A percentile compares a stretch with the other conserved stretches of the same genome.
Conservation (phyloP, 225 moss, liverwort and hornwort species). For the Marchantia paleacea region DNA sequence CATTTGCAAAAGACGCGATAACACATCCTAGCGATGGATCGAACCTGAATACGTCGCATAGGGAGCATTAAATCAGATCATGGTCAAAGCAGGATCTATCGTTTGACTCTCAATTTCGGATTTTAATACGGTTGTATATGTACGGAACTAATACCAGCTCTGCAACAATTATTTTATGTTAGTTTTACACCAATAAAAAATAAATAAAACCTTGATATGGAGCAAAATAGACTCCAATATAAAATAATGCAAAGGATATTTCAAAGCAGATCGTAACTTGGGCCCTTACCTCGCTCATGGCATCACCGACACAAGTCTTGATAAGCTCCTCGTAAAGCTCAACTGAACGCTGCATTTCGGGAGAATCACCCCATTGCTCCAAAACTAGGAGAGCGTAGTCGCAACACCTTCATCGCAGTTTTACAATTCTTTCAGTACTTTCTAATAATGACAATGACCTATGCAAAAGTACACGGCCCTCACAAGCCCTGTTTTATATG, state of each 20-base stretch:
- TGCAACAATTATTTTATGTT: too few species aligned
- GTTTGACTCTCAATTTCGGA: not conserved
- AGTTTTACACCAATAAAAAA: not conserved
- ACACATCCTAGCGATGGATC: constrained; percentile 74
- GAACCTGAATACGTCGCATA: constrained; percentile 50
- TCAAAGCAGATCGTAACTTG: not conserved
- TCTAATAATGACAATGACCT: not conserved
- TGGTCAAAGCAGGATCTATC: not conserved
- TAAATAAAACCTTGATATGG: not conserved
- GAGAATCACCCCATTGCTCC: constrained; percentile 92
- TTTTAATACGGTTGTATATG: too few species aligned
- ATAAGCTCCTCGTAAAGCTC: constrained; percentile 95
- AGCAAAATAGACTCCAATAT: not conserved
- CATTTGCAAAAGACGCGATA: constrained; percentile 86
- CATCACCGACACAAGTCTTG: constrained; percentile 94
- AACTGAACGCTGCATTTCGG: constrained; percentile 88
- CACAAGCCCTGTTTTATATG: not conserved
- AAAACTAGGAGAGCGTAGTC: constrained; percentile 90
- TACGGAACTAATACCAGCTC: too few species aligned
- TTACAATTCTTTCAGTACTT: constrained; percentile 26
- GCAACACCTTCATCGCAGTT: constrained; percentile 71
- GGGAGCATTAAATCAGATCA: not conserved
- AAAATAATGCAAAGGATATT: not conserved
- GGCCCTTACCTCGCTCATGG: constrained; percentile 76
- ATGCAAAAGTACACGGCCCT: not conserved